phyloP scores from a whole-genome alignment of 768 basidiomycete genomes.

The Melanogaster broomeanus region DNA sequence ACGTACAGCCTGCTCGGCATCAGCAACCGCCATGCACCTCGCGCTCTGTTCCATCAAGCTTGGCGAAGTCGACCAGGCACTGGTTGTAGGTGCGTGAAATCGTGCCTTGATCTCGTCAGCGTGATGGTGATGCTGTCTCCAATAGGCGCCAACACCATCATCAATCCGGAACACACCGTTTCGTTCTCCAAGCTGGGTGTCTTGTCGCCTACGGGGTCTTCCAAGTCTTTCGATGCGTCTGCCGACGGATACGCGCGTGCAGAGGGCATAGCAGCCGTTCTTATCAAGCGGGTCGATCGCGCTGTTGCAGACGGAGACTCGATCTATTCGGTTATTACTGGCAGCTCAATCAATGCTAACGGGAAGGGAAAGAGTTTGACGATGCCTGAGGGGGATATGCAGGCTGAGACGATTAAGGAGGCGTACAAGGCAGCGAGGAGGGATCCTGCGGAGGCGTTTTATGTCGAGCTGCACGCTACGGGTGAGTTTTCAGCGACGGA shows the following conservation, averaged over 20 bases:
- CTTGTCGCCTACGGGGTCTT: slow-evolving; percentile 37
- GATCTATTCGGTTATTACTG: slow-evolving; percentile 32
- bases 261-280: slow-evolving; percentile 32
- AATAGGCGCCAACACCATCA: slow-evolving; percentile 29
- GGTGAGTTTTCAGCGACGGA: slow-evolving; percentile 18
- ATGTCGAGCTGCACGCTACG: slow-evolving; percentile 53
- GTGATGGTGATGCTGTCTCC: neutral
- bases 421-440: slow-evolving; percentile 31
- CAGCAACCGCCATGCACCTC: slow-evolving; percentile 47
- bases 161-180: slow-evolving; percentile 28
- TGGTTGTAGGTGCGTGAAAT: slow-evolving; percentile 35
- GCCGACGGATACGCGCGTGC: slow-evolving; percentile 35
- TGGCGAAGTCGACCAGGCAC: slow-evolving; percentile 49
- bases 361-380: slow-evolving; percentile 37
- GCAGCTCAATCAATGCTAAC: slow-evolving; percentile 35
- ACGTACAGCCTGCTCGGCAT: slow-evolving; percentile 44
- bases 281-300: slow-evolving; percentile 36
- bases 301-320: slow-evolving; percentile 32
- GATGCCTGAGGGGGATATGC: slow-evolving; percentile 36
- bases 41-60: slow-evolving; percentile 43
- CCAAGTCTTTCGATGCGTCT: slow-evolving; percentile 32
- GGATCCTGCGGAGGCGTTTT: slow-evolving; percentile 45
- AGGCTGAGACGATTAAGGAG: slow-evolving; percentile 33
- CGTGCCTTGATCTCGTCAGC: neutral
- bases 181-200: slow-evolving; percentile 31